Base-by-base conservation (phyloP, 139 green algal species). In the Haematococcus lacustris region DNA sequence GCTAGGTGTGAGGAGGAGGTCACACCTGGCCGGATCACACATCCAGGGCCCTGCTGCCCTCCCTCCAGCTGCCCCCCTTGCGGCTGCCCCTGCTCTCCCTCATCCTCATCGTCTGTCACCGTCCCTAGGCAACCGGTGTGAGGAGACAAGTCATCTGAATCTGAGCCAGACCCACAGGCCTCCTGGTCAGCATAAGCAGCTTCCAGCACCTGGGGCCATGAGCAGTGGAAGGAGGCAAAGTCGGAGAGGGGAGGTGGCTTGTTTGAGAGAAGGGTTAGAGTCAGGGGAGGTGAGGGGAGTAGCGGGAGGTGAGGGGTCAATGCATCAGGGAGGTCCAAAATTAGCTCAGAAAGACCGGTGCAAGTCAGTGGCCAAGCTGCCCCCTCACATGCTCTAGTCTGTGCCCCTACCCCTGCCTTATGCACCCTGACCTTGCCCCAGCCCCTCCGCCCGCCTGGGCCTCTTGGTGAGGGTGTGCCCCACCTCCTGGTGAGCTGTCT, bases 401-500 rank as follows among this genome's bases (percentile, higher is more conserved):
- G 38, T 66, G 38, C 3, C 40, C 40, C 23, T 68, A 59, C 26
- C 38, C 66, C 33, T 71, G 63, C 28, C 63, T 40, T 39, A 67
- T 74, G 0, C 53, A 35, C 6, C 64, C 76, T 33, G 26, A 34
- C 17, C 41, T 51, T 23, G 65, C 73, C 2, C 68, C 73, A 28
- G 59, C 61, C 66, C 73, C 73, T 1, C 68, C 43, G 0, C 70
- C 66, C 28, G 75, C 51, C 57, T 41, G 32, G 17, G 30, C 73
- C 1, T 40, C 17, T 50, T 37, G 76, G 60, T 38, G 70, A 28
- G 23, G 57, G 6, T 77, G 38, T 78, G 70, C 62, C 85, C 34
- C 0, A 53, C 74, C 28, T 85, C 65, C 21, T 87, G 72, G 66
- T 93, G 74, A 66, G 89, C 68, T 60, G 61, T 64, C 68, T 85